phyloP scores from a whole-genome alignment of 1,284 basidiomycete genomes.

The Trichosporon sp. region DNA sequence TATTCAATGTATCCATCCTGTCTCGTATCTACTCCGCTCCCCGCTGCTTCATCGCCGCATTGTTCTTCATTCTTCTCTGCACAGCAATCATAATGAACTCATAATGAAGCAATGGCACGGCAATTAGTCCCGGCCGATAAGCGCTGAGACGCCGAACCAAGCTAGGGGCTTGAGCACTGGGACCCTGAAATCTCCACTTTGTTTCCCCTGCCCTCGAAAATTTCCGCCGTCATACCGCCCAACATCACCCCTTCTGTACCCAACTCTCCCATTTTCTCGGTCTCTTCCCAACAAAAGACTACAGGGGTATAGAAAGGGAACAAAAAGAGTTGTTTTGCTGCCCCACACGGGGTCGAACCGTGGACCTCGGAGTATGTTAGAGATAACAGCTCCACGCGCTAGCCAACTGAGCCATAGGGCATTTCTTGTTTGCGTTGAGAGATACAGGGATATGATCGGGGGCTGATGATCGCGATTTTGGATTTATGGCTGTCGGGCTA shows the following conservation, averaged over 20 bases:
- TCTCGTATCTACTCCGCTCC: not conserved
- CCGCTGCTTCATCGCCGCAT: not conserved
- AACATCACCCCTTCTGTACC: not conserved
- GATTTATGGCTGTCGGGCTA: not conserved
- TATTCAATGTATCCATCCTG: conserved; percentile 9
- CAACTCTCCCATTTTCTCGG: not conserved
- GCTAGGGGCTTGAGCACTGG: no score
- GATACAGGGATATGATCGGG: not conserved
- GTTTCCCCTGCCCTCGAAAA: not conserved
- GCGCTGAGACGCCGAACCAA: not conserved
- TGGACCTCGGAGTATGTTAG: conserved; percentile 16
- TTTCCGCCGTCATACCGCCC: not conserved
- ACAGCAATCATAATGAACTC: no score
- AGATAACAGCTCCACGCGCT: conserved; percentile 18
- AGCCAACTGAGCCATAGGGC: conserved; percentile 20
- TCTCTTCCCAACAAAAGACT: not conserved
- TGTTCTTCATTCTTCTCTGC: not conserved
- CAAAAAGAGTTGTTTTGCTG: conserved; percentile 13
- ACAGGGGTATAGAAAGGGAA: not conserved
- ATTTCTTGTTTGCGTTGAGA: not conserved
- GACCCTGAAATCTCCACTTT: conserved; percentile 4
- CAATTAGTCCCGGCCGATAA: not conserved
- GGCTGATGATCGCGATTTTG: not conserved
- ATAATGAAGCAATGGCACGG: no score
- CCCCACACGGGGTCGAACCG: conserved; percentile 19